phyloP scores from a whole-genome alignment of 371 early-diverging fungal species.

The Basidiobolus heterosporus region DNA sequence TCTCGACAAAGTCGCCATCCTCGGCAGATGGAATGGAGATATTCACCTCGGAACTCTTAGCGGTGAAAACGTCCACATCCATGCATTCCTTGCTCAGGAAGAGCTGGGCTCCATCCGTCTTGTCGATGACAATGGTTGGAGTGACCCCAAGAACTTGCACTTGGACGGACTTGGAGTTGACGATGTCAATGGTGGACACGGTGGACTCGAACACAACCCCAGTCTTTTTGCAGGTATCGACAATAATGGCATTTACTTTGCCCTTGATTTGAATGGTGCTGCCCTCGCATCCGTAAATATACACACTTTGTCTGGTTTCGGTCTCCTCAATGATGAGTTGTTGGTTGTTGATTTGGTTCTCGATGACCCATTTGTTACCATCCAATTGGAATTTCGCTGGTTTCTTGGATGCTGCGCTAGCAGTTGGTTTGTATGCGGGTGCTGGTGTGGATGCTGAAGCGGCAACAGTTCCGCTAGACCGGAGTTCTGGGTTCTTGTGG shows the following conservation, averaged over 20 bases:
- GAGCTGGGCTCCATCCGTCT: conserved; percentile 80
- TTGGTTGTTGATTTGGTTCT: conserved; percentile 22
- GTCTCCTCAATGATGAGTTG: conserved; percentile 56
- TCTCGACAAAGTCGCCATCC: conserved; percentile 65
- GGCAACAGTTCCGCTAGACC: conserved; percentile 28
- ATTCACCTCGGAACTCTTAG: conserved; percentile 79
- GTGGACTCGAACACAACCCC: conserved; percentile 72
- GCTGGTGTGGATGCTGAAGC: conserved; percentile 14
- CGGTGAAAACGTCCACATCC: conserved; percentile 72
- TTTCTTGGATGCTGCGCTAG: conserved; percentile 44
- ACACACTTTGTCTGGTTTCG: conserved; percentile 75
- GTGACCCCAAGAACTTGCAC: conserved; percentile 71
- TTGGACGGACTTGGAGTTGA: conserved; percentile 78
- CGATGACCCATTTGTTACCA: conserved; percentile 84
- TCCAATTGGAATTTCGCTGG: conserved; percentile 69
- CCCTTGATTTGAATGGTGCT: conserved; percentile 77
- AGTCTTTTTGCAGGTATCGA: conserved; percentile 72
- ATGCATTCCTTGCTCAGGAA: conserved; percentile 61
- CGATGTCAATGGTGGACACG: conserved; percentile 74
- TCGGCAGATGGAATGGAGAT: conserved; percentile 47
- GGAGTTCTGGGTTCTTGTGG: conserved; percentile 84
- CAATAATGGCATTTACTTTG: conserved; percentile 78
- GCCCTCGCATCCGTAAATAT: conserved; percentile 80
- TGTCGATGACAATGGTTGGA: conserved; percentile 79
- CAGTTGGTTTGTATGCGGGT: conserved; percentile 10